Conservation (phyloP, 2,329 filamentous ascomycete genomes). For the Colletotrichum australisinense region DNA sequence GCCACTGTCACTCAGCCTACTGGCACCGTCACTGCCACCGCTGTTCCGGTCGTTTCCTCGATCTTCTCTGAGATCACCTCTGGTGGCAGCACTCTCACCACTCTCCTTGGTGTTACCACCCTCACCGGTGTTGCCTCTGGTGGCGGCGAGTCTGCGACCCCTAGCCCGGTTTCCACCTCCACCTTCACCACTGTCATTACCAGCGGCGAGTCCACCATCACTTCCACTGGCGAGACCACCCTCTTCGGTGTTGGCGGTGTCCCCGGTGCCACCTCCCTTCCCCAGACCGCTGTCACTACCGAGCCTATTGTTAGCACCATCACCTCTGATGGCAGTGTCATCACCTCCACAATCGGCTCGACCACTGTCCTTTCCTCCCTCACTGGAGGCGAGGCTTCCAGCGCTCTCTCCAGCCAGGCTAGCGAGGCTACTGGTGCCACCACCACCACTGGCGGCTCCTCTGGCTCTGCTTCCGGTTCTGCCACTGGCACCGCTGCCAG, state of each 20-base stretch:
- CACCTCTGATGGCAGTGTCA: slow-evolving; percentile 18
- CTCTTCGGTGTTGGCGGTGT: slow-evolving; percentile 38
- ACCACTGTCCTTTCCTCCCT: slow-evolving; percentile 42
- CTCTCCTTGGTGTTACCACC: slow-evolving; percentile 42
- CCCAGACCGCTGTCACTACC: slow-evolving; percentile 21
- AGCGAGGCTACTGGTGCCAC: slow-evolving; percentile 29
- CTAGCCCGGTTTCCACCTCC: slow-evolving; percentile 48
- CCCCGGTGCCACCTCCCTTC: slow-evolving; percentile 20
- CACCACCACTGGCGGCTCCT: slow-evolving; percentile 25
- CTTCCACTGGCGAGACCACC: slow-evolving; percentile 43
- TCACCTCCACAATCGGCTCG: slow-evolving; percentile 33
- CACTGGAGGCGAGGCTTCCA: slow-evolving; percentile 38
- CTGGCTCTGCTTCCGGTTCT: not conserved
- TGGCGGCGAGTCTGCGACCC: slow-evolving; percentile 8
- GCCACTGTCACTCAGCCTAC: slow-evolving; percentile 30
- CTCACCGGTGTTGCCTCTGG: slow-evolving; percentile 1
- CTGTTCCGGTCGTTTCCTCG: slow-evolving; percentile 20
- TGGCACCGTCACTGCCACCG: slow-evolving; percentile 26
- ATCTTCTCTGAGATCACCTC: slow-evolving; percentile 39
- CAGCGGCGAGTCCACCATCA: slow-evolving; percentile 37
- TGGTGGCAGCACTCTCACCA: slow-evolving; percentile 52
- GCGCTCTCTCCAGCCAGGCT: slow-evolving; percentile 38
- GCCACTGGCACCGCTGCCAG: slow-evolving; percentile 23
- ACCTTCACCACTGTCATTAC: slow-evolving; percentile 40
- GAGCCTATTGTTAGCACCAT: slow-evolving; percentile 34